These are phyloP conservation scores for Diplodia corticola DNA, from an alignment of 2,329 filamentous ascomycete species.

Conservation along the genomic window DNA sequence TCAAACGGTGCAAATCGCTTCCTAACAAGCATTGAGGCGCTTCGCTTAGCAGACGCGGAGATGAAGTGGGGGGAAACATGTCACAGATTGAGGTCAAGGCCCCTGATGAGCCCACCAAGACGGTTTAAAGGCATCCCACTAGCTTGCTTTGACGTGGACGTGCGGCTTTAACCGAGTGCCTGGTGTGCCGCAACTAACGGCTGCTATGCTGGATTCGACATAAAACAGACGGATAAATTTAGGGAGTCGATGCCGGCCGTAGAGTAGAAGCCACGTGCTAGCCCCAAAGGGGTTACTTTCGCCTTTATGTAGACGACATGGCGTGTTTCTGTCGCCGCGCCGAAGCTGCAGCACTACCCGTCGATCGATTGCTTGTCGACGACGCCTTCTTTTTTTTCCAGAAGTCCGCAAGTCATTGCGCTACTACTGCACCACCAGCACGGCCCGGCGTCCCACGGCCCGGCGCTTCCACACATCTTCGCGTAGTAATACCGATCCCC, in stretches of 20 bases:
- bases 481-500: not conserved
- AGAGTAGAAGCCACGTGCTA: not conserved
- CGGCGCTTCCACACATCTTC: not conserved
- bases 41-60: not conserved
- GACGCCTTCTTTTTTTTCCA: not conserved
- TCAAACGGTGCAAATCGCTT: not conserved
- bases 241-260: not conserved
- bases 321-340: not conserved
- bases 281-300: not conserved
- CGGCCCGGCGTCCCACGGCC: not conserved
- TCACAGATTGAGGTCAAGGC: not conserved
- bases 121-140: not conserved
- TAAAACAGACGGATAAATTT: not conserved
- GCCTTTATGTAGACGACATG: not conserved
- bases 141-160: not conserved
- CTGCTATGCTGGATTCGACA: not conserved
- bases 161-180: not conserved
- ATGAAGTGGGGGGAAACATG: not conserved
- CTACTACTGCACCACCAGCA: not conserved
- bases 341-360: not conserved
- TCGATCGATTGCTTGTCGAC: not conserved
- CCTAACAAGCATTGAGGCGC: slow-evolving; percentile 11
- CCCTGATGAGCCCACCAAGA: not conserved
- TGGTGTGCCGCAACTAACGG: not conserved
- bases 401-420: not conserved